Evolutionary conservation across 768 basidiomycete species (phyloP).

Genomic region (Tricholomella constricta): DNA sequence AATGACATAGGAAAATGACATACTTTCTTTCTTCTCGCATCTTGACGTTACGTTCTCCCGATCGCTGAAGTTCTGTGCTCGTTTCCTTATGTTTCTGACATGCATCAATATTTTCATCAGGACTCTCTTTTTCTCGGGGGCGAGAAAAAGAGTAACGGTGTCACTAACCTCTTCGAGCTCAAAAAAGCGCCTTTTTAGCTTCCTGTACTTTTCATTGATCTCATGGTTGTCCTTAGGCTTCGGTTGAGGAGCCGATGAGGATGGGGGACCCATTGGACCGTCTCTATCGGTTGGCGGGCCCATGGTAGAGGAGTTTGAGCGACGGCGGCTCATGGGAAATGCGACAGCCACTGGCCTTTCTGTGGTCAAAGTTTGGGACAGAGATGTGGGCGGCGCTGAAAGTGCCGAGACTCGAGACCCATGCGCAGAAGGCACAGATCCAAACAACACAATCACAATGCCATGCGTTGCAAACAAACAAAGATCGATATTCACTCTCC

Average conservation of each 20-base stretch:
- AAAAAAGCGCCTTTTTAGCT: slow-evolving; percentile 64
- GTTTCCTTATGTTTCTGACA: slow-evolving; percentile 62
- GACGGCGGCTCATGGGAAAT: slow-evolving; percentile 26
- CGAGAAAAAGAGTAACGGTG: slow-evolving; percentile 24
- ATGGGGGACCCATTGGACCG: slow-evolving; percentile 53
- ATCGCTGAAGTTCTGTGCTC: slow-evolving; percentile 54
- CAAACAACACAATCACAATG: slow-evolving; percentile 45
- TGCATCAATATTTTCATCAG: slow-evolving; percentile 29
- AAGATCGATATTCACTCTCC: slow-evolving; percentile 7
- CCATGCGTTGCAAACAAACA: slow-evolving; percentile 42
- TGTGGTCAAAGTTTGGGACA: slow-evolving; percentile 32
- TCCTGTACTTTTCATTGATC: slow-evolving; percentile 60
- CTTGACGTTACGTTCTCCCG: slow-evolving; percentile 63
- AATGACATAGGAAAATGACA: slow-evolving; percentile 25
- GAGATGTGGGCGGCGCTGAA: slow-evolving; percentile 25
- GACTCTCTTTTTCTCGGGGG: slow-evolving; percentile 27
- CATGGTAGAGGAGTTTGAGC: slow-evolving; percentile 32
- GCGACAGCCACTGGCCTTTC: slow-evolving; percentile 9
- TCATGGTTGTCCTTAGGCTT: slow-evolving; percentile 47
- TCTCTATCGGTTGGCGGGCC: slow-evolving; percentile 48
- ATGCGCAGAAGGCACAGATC: slow-evolving; percentile 33
- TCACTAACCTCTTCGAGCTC: slow-evolving; percentile 70
- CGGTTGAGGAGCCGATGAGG: slow-evolving; percentile 32
- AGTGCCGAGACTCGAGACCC: slow-evolving; percentile 35
- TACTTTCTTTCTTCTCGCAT: slow-evolving; percentile 67